Conservation (phyloP, 1,139 yeast genomes). For the Yamadazyma spencermartinsiae region DNA sequence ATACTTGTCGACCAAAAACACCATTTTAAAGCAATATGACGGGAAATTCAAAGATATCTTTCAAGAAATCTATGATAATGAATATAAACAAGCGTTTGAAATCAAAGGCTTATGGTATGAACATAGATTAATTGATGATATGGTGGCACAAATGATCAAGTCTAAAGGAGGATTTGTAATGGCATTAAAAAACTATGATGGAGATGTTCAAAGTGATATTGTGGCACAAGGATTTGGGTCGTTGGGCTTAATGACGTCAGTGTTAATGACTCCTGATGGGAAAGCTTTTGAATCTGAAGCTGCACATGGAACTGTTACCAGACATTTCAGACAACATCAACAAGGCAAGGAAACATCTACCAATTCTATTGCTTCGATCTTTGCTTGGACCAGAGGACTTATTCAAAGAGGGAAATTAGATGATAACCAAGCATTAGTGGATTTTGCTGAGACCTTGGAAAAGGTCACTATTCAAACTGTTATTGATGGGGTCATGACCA, state of each 20-base stretch:
- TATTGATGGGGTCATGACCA: slow-evolving; percentile 75
- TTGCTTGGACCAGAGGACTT: slow-evolving; percentile 86
- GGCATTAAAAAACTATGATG: slow-evolving; percentile 84
- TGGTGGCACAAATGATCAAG: slow-evolving; percentile 88
- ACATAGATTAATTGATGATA: slow-evolving; percentile 81
- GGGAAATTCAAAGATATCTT: slow-evolving; percentile 82
- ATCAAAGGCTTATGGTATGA: slow-evolving; percentile 73
- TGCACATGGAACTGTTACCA: slow-evolving; percentile 85
- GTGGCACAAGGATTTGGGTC: slow-evolving; percentile 90
- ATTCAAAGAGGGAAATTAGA: slow-evolving; percentile 80
- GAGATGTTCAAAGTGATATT: slow-evolving; percentile 83
- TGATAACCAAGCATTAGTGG: slow-evolving; percentile 65
- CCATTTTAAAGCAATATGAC: slow-evolving; percentile 78
- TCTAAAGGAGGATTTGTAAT: slow-evolving; percentile 81
- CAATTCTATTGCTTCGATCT: slow-evolving; percentile 80
- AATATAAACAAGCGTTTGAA: slow-evolving; percentile 60
- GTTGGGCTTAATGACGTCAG: slow-evolving; percentile 81
- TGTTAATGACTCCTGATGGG: slow-evolving; percentile 83
- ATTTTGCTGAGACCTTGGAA: slow-evolving; percentile 67
- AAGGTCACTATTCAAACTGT: slow-evolving; percentile 72
- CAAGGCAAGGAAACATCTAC: slow-evolving; percentile 84
- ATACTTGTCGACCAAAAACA: slow-evolving; percentile 75
- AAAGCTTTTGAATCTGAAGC: slow-evolving; percentile 83
- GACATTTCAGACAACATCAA: slow-evolving; percentile 84
- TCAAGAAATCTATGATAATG: slow-evolving; percentile 60